Evolutionary conservation across 306 rosid species (phyloP).

Genomic region (Rubus parviflorus): DNA sequence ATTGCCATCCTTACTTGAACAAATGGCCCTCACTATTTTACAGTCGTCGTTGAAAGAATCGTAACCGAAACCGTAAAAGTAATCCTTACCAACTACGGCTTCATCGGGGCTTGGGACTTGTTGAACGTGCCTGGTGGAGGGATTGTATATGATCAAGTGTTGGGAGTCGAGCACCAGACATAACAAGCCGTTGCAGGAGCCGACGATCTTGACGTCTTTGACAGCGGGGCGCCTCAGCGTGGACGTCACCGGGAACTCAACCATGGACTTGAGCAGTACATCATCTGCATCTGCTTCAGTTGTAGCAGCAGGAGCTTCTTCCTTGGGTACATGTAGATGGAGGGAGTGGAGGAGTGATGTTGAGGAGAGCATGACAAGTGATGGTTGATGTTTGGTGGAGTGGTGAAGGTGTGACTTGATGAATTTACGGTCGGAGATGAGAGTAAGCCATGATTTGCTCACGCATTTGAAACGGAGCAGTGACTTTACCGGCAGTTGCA

Average conservation of each 20-base stretch:
- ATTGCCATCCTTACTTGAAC: not conserved
- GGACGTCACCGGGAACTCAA: not conserved
- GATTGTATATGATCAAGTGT: constrained; percentile 7
- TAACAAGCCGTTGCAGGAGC: constrained; percentile 13
- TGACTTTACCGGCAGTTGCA: constrained; percentile 23
- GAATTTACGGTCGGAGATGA: constrained; percentile 20
- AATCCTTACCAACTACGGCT: constrained; percentile 5
- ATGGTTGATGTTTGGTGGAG: constrained; percentile 9
- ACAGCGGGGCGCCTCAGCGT: not conserved
- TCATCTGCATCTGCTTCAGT: not conserved
- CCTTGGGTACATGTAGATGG: not conserved
- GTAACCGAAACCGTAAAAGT: constrained; percentile 23
- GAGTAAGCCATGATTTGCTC: constrained; percentile 22
- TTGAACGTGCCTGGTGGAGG: constrained; percentile 16
- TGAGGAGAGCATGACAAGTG: constrained; percentile 13
- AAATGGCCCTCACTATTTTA: constrained; percentile 17
- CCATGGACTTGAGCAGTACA: not conserved
- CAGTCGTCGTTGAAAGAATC: constrained; percentile 1
- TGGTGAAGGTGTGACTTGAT: constrained; percentile 15
- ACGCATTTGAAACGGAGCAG: constrained; percentile 21
- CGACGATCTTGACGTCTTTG: constrained; percentile 20
- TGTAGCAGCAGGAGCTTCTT: not conserved
- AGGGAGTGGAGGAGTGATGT: constrained; percentile 4
- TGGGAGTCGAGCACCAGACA: constrained; percentile 12
- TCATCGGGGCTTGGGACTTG: not conserved